Percentiles rank a stretch among this genome's conserved stretches.
Evolutionary conservation across 352 stramenopile genomes (phyloP).

Genomic region (Pythium volutum): DNA sequence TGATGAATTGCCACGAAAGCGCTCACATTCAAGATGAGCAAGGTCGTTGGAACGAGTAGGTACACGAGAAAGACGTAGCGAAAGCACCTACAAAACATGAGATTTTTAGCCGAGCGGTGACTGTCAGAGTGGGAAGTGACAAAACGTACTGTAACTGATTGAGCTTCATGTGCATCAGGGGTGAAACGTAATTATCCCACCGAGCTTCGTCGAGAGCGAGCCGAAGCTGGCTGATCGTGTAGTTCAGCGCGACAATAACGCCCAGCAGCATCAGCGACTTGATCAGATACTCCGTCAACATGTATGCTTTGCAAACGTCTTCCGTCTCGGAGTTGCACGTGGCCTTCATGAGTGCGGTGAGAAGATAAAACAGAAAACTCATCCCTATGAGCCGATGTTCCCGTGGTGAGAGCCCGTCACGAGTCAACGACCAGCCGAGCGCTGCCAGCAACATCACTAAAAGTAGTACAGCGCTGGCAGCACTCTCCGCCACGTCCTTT

Average conservation of each 20-base stretch:
- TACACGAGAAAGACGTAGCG: slow-evolving; percentile 56
- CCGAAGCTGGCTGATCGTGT: slow-evolving; percentile 54
- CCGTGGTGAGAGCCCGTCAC: slow-evolving; percentile 36
- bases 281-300: slow-evolving; percentile 63
- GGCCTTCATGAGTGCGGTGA: slow-evolving; percentile 42
- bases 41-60: slow-evolving; percentile 46
- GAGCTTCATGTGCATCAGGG: slow-evolving; percentile 68
- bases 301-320: slow-evolving; percentile 51
- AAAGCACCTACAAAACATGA: slow-evolving; percentile 39
- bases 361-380: slow-evolving; percentile 38
- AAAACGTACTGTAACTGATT: slow-evolving; percentile 57
- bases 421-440: slow-evolving; percentile 66
- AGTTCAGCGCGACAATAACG: slow-evolving; percentile 67
- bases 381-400: slow-evolving; percentile 38
- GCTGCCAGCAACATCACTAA: slow-evolving; percentile 45
- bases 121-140: not conserved
- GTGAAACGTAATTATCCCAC: slow-evolving; percentile 58
- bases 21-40: slow-evolving; percentile 57
- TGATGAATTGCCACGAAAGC: not conserved
- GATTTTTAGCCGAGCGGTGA: not conserved
- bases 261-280: slow-evolving; percentile 65
- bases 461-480: slow-evolving; percentile 35
- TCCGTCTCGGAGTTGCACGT: slow-evolving; percentile 37
- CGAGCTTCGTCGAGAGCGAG: slow-evolving; percentile 41
- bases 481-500: slow-evolving; percentile 38